phyloP scores from a whole-genome alignment of 1,284 basidiomycete genomes.

The Anthracocystis panici-leucophaei region DNA sequence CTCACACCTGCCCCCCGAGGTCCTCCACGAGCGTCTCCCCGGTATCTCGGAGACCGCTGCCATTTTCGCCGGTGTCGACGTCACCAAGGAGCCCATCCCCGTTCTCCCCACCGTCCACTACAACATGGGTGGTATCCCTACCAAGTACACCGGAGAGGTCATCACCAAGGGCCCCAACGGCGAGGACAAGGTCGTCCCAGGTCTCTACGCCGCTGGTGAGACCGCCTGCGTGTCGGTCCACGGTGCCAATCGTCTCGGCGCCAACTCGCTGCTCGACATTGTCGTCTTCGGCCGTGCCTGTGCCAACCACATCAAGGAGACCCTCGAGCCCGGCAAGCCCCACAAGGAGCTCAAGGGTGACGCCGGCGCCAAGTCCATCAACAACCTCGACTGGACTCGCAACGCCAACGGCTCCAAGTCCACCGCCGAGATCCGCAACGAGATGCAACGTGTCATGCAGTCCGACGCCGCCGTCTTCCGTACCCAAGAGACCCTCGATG shows the following conservation, averaged over 20 bases:
- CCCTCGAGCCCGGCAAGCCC: conserved; percentile 85
- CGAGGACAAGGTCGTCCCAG: conserved; percentile 93
- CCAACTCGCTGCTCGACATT: conserved; percentile 98
- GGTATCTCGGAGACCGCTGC: conserved; percentile 99
- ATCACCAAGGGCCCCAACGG: conserved; percentile 76
- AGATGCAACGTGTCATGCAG: conserved; percentile 99
- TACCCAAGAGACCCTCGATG: conserved; percentile 89
- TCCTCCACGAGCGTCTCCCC: conserved; percentile 95
- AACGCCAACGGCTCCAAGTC: conserved; percentile 80
- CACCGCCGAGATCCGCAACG: conserved; percentile 89
- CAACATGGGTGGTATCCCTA: conserved; percentile 96
- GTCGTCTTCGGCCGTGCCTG: conserved; percentile 99
- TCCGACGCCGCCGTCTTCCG: conserved; percentile 74
- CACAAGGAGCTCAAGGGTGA: conserved; percentile 90
- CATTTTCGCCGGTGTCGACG: conserved; percentile 99
- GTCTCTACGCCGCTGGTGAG: conserved; percentile 98
- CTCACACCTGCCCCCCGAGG: conserved; percentile 94
- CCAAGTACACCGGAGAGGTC: conserved; percentile 97
- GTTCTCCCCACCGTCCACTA: conserved; percentile 73
- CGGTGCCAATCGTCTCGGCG: conserved; percentile 98
- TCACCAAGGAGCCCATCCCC: conserved; percentile 90
- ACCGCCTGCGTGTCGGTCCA: conserved; percentile 99
- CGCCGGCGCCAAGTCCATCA: conserved; percentile 86
- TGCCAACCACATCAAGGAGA: conserved; percentile 97
- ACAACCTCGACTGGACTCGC: conserved; percentile 89